phyloP scores from a whole-genome alignment of 2,329 filamentous ascomycete genomes.

The Alternaria sp. region DNA sequence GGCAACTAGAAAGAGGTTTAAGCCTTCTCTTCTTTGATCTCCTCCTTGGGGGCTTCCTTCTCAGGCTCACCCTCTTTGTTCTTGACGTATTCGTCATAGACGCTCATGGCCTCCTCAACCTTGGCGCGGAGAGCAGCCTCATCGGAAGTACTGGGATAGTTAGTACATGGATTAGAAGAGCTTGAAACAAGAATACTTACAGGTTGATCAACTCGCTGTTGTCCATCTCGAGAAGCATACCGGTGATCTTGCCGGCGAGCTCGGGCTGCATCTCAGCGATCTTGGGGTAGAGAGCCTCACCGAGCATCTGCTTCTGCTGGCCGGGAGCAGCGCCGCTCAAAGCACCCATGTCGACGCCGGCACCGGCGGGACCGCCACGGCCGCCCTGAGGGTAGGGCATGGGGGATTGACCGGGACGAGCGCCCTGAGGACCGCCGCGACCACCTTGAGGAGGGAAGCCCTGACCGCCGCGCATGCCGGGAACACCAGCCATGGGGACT shows the following conservation, averaged over 20 bases:
- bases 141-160: slow-evolving; percentile 77
- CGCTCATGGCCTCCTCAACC: slow-evolving; percentile 95
- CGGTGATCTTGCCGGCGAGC: slow-evolving; percentile 98
- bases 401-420: slow-evolving; percentile 43
- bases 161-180: slow-evolving; percentile 29
- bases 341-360: slow-evolving; percentile 60
- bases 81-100: slow-evolving; percentile 99
- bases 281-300: slow-evolving; percentile 98
- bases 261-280: slow-evolving; percentile 94
- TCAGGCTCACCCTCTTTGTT: slow-evolving; percentile 64
- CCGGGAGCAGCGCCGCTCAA: slow-evolving; percentile 64
- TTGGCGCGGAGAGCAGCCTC: slow-evolving; percentile 89
- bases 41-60: slow-evolving; percentile 52
- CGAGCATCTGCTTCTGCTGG: slow-evolving; percentile 98
- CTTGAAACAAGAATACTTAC: slow-evolving; percentile 68
- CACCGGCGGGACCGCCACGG: slow-evolving; percentile 31
- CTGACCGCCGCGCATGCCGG: slow-evolving; percentile 54
- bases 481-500: slow-evolving; percentile 66
- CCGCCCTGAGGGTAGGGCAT: slow-evolving; percentile 46
- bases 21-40: slow-evolving; percentile 58
- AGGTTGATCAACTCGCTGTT: slow-evolving; percentile 92
- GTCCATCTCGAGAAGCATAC: slow-evolving; percentile 99
- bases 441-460: slow-evolving; percentile 51
- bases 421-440: slow-evolving; percentile 46
- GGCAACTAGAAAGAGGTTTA: slow-evolving; percentile 44